Percentiles rank a stretch among this genome's conserved stretches.
These are phyloP conservation scores for Cordyceps fumosorosea DNA, from an alignment of 2,329 filamentous ascomycete species.

Conservation along the genomic window DNA sequence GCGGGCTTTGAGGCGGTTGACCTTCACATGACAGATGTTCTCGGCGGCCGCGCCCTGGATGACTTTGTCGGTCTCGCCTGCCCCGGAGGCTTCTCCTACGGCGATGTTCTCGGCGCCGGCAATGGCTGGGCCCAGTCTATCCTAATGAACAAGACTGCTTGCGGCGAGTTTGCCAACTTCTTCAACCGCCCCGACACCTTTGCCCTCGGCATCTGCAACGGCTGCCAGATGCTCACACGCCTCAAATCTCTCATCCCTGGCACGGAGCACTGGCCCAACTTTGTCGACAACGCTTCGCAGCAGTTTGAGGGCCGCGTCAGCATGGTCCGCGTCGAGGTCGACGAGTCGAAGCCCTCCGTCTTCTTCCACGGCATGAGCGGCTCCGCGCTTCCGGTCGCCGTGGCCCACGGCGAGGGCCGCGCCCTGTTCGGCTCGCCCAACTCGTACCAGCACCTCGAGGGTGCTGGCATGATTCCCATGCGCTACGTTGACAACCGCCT, in stretches of 20 bases:
- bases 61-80: conserved; percentile 84
- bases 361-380: conserved; percentile 88
- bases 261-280: conserved; percentile 75
- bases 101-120: conserved; percentile 79
- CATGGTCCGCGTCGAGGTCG: conserved; percentile 71
- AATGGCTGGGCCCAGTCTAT: conserved; percentile 95
- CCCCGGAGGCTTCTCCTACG: conserved; percentile 96
- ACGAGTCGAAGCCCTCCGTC: conserved; percentile 55
- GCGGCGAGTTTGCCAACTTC: conserved; percentile 74
- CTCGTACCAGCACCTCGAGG: conserved; percentile 48
- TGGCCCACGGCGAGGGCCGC: conserved; percentile 86
- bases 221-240: conserved; percentile 88
- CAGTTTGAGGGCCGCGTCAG: conserved; percentile 85
- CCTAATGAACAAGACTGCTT: conserved; percentile 69
- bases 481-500: conserved; percentile 76
- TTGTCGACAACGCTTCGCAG: conserved; percentile 75
- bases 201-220: conserved; percentile 90
- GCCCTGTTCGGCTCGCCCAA: conserved; percentile 59
- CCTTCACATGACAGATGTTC: conserved; percentile 93
- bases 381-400: conserved; percentile 74
- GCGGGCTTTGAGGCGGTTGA: conserved; percentile 90
- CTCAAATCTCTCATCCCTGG: conserved; percentile 77
- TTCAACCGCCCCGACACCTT: conserved; percentile 88
- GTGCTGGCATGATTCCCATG: conserved; percentile 65
- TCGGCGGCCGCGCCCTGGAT: conserved; percentile 69